A percentile compares a stretch with the other conserved stretches of the same genome.
Evolutionary conservation across 2,329 filamentous ascomycete species (phyloP).

Genomic region (Paracamarosporium sp.): DNA sequence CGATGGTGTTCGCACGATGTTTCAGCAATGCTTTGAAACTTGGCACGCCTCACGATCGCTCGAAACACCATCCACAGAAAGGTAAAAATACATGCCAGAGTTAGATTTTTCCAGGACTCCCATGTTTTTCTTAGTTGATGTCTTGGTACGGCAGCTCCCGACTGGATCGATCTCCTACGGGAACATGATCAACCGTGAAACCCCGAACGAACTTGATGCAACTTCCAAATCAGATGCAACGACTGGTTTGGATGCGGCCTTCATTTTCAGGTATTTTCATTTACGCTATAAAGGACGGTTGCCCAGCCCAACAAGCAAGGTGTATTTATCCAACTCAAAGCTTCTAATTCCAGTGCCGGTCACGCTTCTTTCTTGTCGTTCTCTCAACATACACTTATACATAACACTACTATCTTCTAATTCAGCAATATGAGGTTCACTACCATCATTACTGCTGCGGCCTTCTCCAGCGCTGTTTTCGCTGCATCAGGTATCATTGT

Average conservation of each 20-base stretch:
- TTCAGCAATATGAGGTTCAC: conserved; percentile 37
- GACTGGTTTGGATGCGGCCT: not conserved
- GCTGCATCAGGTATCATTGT: conserved; percentile 23
- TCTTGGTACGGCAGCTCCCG: conserved; percentile 4
- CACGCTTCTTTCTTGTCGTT: conserved; percentile 26
- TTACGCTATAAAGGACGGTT: conserved; percentile 22
- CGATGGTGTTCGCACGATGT: conserved; percentile 26
- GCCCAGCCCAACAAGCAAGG: conserved; percentile 3
- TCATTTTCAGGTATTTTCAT: not conserved
- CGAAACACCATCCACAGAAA: conserved; percentile 27
- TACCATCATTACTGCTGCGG: conserved; percentile 28
- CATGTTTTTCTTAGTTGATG: conserved; percentile 18
- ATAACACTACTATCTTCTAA: conserved; percentile 7
- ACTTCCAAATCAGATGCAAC: conserved; percentile 24
- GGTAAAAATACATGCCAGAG: conserved; percentile 15
- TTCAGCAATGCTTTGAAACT: conserved; percentile 35
- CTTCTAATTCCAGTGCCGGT: conserved; percentile 36
- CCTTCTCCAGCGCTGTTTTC: conserved; percentile 36
- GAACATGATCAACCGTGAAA: conserved; percentile 28
- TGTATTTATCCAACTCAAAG: conserved; percentile 18
- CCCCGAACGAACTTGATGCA: conserved; percentile 27
- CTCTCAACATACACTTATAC: conserved; percentile 7
- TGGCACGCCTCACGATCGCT: conserved; percentile 26
- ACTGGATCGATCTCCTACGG: conserved; percentile 14
- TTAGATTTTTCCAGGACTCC: conserved; percentile 17